phyloP scores from a whole-genome alignment of 2,329 filamentous ascomycete genomes.

The Leptographium flavum region DNA sequence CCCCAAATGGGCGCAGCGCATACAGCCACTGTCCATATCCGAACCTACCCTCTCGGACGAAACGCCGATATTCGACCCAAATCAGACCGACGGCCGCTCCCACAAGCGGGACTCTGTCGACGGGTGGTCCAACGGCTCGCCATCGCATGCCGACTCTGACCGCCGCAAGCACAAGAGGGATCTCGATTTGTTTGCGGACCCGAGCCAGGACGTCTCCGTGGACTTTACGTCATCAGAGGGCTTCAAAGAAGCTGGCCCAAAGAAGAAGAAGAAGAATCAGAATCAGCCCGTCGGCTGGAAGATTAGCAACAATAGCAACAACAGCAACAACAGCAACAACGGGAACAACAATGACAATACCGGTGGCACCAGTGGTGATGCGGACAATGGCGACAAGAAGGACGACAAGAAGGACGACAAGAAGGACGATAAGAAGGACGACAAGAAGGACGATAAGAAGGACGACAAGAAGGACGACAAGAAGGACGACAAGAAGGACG shows the following conservation, averaged over 20 bases:
- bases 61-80: slow-evolving; percentile 11
- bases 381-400: slow-evolving; percentile 15
- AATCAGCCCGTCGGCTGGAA: slow-evolving; percentile 23
- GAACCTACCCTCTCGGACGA: slow-evolving; percentile 8
- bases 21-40: background rate
- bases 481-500: slow-evolving; percentile 19
- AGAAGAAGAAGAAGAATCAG: slow-evolving; percentile 38
- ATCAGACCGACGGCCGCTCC: slow-evolving; percentile 9
- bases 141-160: background rate
- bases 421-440: slow-evolving; percentile 19
- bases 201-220: slow-evolving; percentile 29
- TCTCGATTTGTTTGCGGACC: slow-evolving; percentile 29
- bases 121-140: background rate
- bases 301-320: slow-evolving; percentile 22
- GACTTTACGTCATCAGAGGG: slow-evolving; percentile 43
- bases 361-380: slow-evolving; percentile 15
- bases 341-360: slow-evolving; percentile 23
- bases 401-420: slow-evolving; percentile 17
- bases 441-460: slow-evolving; percentile 1
- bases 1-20: slow-evolving; percentile 14
- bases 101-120: slow-evolving; percentile 5
- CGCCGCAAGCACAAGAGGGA: slow-evolving; percentile 7
- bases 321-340: slow-evolving; percentile 14
- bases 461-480: slow-evolving; percentile 17
- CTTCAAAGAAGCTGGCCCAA: slow-evolving; percentile 39